Conservation (phyloP, 495 filamentous ascomycete species). For the Podospora pseudopauciseta region DNA sequence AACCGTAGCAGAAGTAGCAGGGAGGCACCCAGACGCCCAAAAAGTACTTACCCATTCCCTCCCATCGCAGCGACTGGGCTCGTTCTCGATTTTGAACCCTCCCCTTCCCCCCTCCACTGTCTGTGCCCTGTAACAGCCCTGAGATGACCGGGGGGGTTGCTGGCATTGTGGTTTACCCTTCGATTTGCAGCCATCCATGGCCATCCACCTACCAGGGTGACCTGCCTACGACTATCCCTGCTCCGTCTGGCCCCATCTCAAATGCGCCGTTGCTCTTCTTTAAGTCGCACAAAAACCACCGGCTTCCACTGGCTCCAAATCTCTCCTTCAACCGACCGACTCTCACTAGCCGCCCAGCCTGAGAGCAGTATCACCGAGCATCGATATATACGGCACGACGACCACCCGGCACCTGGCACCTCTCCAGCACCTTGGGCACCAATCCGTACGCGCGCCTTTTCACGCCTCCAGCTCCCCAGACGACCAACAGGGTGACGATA, state of each 20-base stretch:
- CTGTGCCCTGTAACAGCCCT: slow-evolving; percentile 28
- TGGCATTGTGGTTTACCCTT: slow-evolving; percentile 35
- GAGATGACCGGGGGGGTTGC: slow-evolving; percentile 31
- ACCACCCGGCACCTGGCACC: slow-evolving; percentile 13
- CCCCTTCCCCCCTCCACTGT: slow-evolving; percentile 5
- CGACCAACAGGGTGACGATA: slow-evolving; percentile 20
- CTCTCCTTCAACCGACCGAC: slow-evolving; percentile 38
- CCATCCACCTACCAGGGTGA: slow-evolving; percentile 31
- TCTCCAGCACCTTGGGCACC: slow-evolving; percentile 18
- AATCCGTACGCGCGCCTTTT: slow-evolving; percentile 7
- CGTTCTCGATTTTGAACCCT: slow-evolving; percentile 11
- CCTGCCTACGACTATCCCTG: slow-evolving; percentile 36
- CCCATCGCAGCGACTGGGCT: slow-evolving; percentile 6
- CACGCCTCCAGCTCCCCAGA: background rate
- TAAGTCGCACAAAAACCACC: slow-evolving; percentile 54
- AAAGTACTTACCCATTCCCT: slow-evolving; percentile 20
- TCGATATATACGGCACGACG: slow-evolving; percentile 15
- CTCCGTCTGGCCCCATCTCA: slow-evolving; percentile 38
- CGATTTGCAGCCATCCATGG: slow-evolving; percentile 35
- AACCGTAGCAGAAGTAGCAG: slow-evolving; percentile 19
- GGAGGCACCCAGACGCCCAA: slow-evolving; percentile 23
- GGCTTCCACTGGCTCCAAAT: slow-evolving; percentile 46
- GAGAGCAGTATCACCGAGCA: slow-evolving; percentile 17
- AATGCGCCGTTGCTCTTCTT: slow-evolving; percentile 33
- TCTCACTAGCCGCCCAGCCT: slow-evolving; percentile 21